phyloP scores from a whole-genome alignment of 345 rosid genomes.

The Geranium brycei region DNA sequence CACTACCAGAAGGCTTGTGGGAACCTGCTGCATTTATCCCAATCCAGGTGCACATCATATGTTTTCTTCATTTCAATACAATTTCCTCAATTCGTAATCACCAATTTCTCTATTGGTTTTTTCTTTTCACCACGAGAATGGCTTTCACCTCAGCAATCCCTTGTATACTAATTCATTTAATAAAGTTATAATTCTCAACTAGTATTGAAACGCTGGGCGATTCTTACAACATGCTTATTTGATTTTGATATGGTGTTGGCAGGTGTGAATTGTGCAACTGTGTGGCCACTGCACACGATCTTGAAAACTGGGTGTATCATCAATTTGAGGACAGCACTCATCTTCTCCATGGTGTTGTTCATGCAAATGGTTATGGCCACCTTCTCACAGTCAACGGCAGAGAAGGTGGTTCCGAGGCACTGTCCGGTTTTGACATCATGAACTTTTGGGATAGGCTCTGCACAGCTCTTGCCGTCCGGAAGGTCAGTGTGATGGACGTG shows the following conservation, averaged over 20 bases:
- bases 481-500: conserved; percentile 69
- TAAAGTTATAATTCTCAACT: too few species aligned
- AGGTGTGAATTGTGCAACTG: conserved; percentile 47
- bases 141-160: too few species aligned
- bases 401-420: conserved; percentile 52
- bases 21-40: conserved; percentile 27
- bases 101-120: too few species aligned
- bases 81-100: too few species aligned
- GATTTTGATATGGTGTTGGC: not conserved
- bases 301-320: conserved; percentile 42
- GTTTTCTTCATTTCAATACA: not conserved
- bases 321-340: conserved; percentile 51
- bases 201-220: too few species aligned
- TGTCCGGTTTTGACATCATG: conserved; percentile 54
- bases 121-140: too few species aligned
- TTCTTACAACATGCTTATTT: not conserved
- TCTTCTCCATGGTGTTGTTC: conserved; percentile 57
- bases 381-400: conserved; percentile 54
- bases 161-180: too few species aligned
- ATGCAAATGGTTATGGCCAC: conserved; percentile 69
- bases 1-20: conserved; percentile 22
- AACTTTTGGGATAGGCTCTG: conserved; percentile 69
- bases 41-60: conserved; percentile 21
- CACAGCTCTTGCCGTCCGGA: conserved; percentile 34
- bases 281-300: conserved; percentile 20